Conservation (phyloP, 768 basidiomycete genomes). For the Asterophora lycoperdoides region DNA sequence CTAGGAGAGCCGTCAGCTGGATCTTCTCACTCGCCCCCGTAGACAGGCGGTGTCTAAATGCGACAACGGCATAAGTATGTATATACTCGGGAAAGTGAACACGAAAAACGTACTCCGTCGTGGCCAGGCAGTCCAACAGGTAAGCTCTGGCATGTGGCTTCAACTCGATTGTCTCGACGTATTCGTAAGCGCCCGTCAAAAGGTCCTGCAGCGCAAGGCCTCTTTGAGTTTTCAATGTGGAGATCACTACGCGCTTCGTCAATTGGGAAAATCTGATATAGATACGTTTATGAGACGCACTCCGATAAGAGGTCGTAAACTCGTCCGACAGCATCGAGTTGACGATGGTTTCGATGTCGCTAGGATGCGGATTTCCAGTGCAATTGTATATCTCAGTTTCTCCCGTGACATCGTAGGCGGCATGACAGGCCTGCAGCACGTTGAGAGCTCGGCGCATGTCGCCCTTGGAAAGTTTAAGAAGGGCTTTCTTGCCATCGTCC, state of each 20-base stretch:
- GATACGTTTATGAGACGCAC: conserved; percentile 35
- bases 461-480: conserved; percentile 92
- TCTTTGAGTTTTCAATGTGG: conserved; percentile 80
- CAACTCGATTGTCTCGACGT: conserved; percentile 80
- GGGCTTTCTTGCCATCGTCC: conserved; percentile 79
- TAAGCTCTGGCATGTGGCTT: conserved; percentile 86
- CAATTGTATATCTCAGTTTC: conserved; percentile 95
- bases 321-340: conserved; percentile 95
- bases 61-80: not conserved
- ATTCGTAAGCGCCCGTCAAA: conserved; percentile 88
- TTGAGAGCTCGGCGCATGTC: conserved; percentile 98
- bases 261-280: not conserved
- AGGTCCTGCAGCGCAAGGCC: conserved; percentile 95
- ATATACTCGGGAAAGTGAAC: not conserved
- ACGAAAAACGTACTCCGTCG: conserved; percentile 72
- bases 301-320: conserved; percentile 86
- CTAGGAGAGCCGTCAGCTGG: conserved; percentile 86
- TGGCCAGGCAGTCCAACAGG: conserved; percentile 88
- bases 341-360: conserved; percentile 90
- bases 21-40: conserved; percentile 94
- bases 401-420: conserved; percentile 85
- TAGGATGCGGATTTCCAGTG: conserved; percentile 94
- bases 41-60: conserved; percentile 76
- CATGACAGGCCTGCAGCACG: conserved; percentile 96
- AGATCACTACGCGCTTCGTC: conserved; percentile 61